Base-by-base conservation (phyloP, 768 basidiomycete genomes). In the Agaricus subrufescens region DNA sequence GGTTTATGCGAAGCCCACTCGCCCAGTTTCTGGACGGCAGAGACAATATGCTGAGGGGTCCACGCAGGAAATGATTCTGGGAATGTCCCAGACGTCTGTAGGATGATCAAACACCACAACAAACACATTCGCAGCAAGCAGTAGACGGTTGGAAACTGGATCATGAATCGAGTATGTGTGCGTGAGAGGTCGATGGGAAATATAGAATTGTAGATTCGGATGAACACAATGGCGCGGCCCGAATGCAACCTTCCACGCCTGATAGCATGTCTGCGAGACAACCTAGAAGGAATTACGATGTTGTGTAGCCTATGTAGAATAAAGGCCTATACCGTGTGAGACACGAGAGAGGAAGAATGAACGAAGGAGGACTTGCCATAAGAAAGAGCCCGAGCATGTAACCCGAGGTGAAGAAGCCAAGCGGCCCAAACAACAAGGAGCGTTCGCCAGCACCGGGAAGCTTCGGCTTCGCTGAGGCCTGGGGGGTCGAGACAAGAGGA, bases 271-370 rank as follows among this genome's bases (percentile, higher is more conserved):
- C 55, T 48, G 44, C 58, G 43, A 19, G 69, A 63, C 12, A 69
- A 68, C 2, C 80, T 80, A 37, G 85, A 80, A 11, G 89, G 89
- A 0, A 88, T 82, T 45, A 90, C 83, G 43, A 89, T 81, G 65
- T 91, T 84, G 62, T 90, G 89, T 56, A 91, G 86, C 29, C 89
- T 80, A 61, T 91, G 86, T 56, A 90, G 69, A 29, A 91, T 64
- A 47, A 91, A 69, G 11, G 82, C 85, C 87, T 89, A 61, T 3
- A 23, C n/a, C 29, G 14, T 12, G 47, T 19, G 30, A 50, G 50
- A 48, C 31, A 23, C 25, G 50, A 29, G 31, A 10, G 46, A 27
- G 12, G 51, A 31, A 40, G 37, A 7, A 48, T 30, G n/a, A n/a
- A 43, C 27, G 47, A 40, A 40, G 11, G 27, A 10, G 19, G 7